These are phyloP conservation scores for Diplodia sapinea DNA, from an alignment of 2,329 filamentous ascomycete species.

Conservation along the genomic window DNA sequence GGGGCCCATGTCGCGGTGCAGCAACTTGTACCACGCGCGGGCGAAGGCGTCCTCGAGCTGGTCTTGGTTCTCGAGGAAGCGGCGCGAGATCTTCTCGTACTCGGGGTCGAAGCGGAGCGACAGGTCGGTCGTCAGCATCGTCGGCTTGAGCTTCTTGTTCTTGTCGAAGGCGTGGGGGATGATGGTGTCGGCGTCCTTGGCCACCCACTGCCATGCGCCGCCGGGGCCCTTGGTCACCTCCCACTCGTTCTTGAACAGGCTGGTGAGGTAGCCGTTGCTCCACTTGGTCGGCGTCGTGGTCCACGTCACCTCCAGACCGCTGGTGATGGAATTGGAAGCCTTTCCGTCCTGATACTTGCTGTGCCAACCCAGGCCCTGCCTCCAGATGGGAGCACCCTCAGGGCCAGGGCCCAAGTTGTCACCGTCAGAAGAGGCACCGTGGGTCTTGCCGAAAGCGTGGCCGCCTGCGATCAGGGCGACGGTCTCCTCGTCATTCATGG, in stretches of 20 bases:
- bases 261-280: constrained; percentile 76
- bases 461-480: constrained; percentile 79
- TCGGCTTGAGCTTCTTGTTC: constrained; percentile 74
- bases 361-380: constrained; percentile 75
- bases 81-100: constrained; percentile 77
- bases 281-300: constrained; percentile 77
- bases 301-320: constrained; percentile 80
- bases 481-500: constrained; percentile 83
- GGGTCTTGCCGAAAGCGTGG: constrained; percentile 81
- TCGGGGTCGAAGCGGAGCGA: constrained; percentile 72
- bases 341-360: constrained; percentile 70
- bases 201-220: constrained; percentile 78
- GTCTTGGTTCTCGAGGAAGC: constrained; percentile 71
- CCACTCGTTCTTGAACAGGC: constrained; percentile 81
- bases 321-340: constrained; percentile 75
- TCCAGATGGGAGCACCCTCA: constrained; percentile 65
- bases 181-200: constrained; percentile 68
- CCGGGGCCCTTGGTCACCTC: constrained; percentile 76
- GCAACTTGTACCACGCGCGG: constrained; percentile 82
- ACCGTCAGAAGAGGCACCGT: constrained; percentile 68
- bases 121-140: constrained; percentile 78
- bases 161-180: constrained; percentile 75
- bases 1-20: constrained; percentile 80
- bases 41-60: constrained; percentile 72
- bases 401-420: constrained; percentile 70